Percentiles rank a stretch among this genome's conserved stretches.
Conservation (phyloP, 345 rosid genomes). For the Arabidopsis arenosa region DNA sequence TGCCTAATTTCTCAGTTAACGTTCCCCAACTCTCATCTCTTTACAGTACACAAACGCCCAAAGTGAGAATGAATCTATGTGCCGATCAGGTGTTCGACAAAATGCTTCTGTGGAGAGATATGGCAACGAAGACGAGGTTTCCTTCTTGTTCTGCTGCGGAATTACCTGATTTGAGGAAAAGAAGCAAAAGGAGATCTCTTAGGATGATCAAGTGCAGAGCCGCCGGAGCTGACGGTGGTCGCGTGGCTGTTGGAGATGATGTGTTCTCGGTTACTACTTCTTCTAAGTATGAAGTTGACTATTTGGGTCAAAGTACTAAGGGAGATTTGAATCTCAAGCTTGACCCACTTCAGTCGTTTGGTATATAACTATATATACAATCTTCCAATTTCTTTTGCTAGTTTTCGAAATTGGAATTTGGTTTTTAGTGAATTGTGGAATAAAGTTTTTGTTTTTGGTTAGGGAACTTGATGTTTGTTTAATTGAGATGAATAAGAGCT, state of each 20-base stretch:
- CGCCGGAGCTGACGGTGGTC: slow-evolving; percentile 40
- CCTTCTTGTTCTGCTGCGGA: slow-evolving; percentile 15
- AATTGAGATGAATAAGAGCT: not conserved
- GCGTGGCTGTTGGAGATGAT: slow-evolving; percentile 52
- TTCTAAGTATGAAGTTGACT: slow-evolving; percentile 72
- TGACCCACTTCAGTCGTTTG: slow-evolving; percentile 60
- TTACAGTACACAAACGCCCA: not conserved
- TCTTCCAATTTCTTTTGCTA: not conserved
- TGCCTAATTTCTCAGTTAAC: slow-evolving; percentile 33
- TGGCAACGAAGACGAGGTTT: slow-evolving; percentile 23
- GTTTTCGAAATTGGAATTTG: slow-evolving; percentile 5
- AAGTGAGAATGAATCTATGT: slow-evolving; percentile 24
- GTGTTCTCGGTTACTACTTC: slow-evolving; percentile 77
- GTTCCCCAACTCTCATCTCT: slow-evolving; percentile 37
- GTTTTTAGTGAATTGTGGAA: not conserved
- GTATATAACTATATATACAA: slow-evolving; percentile 36
- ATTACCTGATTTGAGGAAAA: slow-evolving; percentile 4
- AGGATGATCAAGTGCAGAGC: slow-evolving; percentile 47
- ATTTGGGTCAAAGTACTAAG: slow-evolving; percentile 90
- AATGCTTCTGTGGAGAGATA: slow-evolving; percentile 36
- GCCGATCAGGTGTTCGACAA: slow-evolving; percentile 41
- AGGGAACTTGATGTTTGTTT: slow-evolving; percentile 2
- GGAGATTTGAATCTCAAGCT: slow-evolving; percentile 89
- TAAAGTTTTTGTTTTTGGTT: slow-evolving; percentile 13
- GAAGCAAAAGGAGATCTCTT: slow-evolving; percentile 31